Evolutionary conservation across 495 filamentous ascomycete species (phyloP).

Genomic region (Penicillium odoratum): DNA sequence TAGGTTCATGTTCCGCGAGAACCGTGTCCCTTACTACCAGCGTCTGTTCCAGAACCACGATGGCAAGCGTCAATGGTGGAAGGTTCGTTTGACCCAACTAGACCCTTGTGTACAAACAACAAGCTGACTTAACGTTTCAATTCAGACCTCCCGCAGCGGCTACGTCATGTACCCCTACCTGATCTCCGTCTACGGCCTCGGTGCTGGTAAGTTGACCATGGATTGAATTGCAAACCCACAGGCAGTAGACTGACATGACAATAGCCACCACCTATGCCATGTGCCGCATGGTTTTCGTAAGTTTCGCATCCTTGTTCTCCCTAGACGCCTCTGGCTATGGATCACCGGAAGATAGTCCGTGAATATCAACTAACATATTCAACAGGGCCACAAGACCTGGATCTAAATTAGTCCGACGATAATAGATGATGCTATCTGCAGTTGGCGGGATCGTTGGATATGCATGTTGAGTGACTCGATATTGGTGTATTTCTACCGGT

Average conservation of each 20-base stretch:
- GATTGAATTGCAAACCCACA: slow-evolving; percentile 36
- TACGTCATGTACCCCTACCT: slow-evolving; percentile 75
- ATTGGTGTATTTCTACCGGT: slow-evolving; percentile 44
- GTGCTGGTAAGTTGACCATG: slow-evolving; percentile 43
- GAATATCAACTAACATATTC: slow-evolving; percentile 25
- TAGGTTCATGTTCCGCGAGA: slow-evolving; percentile 76
- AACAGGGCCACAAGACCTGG: slow-evolving; percentile 85
- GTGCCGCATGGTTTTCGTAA: slow-evolving; percentile 59
- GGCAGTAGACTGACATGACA: slow-evolving; percentile 23
- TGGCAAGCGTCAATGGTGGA: slow-evolving; percentile 80
- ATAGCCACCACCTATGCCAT: slow-evolving; percentile 55
- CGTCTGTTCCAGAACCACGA: slow-evolving; percentile 78
- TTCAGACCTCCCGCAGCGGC: slow-evolving; percentile 62
- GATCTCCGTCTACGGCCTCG: slow-evolving; percentile 62
- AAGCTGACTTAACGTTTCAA: slow-evolving; percentile 13
- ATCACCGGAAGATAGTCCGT: too few species aligned
- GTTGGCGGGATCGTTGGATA: slow-evolving; percentile 10
- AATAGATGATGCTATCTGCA: slow-evolving; percentile 42
- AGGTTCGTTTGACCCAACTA: slow-evolving; percentile 58
- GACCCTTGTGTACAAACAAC: slow-evolving; percentile 5
- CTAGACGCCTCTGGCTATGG: neutral
- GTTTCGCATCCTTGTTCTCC: slow-evolving; percentile 17
- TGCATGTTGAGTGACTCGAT: slow-evolving; percentile 24
- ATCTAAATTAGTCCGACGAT: slow-evolving; percentile 57
- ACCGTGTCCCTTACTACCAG: slow-evolving; percentile 85